Evolutionary conservation across 108 stramenopile genomes (phyloP), one percentile per base, ranked within the genome.

Genomic region (Cyclostephanos invisitatus): DNA sequence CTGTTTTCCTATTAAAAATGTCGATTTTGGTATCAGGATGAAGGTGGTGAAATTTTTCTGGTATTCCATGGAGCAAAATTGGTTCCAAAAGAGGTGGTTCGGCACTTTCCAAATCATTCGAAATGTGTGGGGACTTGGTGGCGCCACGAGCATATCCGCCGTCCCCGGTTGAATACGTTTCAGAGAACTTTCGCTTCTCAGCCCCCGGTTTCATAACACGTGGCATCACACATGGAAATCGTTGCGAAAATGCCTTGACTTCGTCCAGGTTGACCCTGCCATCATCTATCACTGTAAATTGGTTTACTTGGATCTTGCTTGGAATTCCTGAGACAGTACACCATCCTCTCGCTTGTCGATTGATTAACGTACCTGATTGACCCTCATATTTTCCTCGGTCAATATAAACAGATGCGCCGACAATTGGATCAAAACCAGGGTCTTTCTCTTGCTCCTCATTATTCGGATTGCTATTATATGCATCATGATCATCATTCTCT

Each of bases 1-100:
- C 82, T 12, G 77, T 83, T 25, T 48, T 66, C 20, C 82, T 73
- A 83, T 83, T 77, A 36, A 83, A 78, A 46, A 83, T 74, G 12
- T 83, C 82, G n/a, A 83, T 70, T 22, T 69, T 65, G 14, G 67
- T 67, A 36, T 78, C 77, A 29, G 67, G 59, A 12, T 72, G 58
- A n/a, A 83, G 49, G 46, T 83, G 72, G 9, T 73, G 37, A 22
- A 78, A 15, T 14, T 46, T 65, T 29, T 56, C 48, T 5, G 74
- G 78, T 22, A 75, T 25, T 5, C 44, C 48, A 17, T 38, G 29
- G 10, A 40, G 14, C 14, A 46, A 46, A 14, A 46, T 46, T 0
- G 44, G 44, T 17, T 46, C 15, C 44, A 46, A 46, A 46, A 46
- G 15, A 46, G 44, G 12, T 46, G 12, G 44, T 46, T 11, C 2